Evolutionary conservation across 176 grass and related monocot species (phyloP), one percentile per base, ranked within the genome.

Genomic region (Tillandsia leiboldiana): DNA sequence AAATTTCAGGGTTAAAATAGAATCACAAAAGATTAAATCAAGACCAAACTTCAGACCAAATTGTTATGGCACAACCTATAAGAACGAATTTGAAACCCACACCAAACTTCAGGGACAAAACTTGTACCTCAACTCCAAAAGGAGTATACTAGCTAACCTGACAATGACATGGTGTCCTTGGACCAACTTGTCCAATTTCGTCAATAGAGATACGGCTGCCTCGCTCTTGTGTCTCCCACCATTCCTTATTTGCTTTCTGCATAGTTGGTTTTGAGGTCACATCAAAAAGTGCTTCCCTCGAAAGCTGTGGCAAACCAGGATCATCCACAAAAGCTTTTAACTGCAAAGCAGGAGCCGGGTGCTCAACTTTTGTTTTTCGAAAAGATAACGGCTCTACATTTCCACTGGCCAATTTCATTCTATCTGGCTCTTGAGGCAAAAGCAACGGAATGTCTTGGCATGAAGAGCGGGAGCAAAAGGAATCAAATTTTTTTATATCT

Each of bases 181-280:
- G 86, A 68, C 94, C 89, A 88, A 90, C 94, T 86, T 92, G 89
- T 68, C 94, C 80, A 75, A 85, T 74, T 75, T 86, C 84, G 73
- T 85, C 82, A 69, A 86, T 67, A 64, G 94, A 97, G 79, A 81
- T 71, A 81, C 83, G 94, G 50, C 76, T 57, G 9, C 89, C 86
- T 83, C 84, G 79, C 72, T 97, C 89, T 79, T 97, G 94, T 75
- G 63, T 82, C 76, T 97, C 94, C 94, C 94, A 97, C 89, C 94
- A 97, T 67, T 90, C 85, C 65, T 84, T 89, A 63, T 92, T 84
- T 49, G 70, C 50, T 51, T 90, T 81, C 54, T 92, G 80, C 66
- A 28, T 78, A 84, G 73, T 64, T 66, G 80, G 64, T 29, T 79
- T 76, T 0, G 67, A 70, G 48, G 59, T 75, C 62, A 62, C 64